These are phyloP conservation scores for Fraxinus americana DNA, from an alignment of 257 asterid species.

Conservation along the genomic window DNA sequence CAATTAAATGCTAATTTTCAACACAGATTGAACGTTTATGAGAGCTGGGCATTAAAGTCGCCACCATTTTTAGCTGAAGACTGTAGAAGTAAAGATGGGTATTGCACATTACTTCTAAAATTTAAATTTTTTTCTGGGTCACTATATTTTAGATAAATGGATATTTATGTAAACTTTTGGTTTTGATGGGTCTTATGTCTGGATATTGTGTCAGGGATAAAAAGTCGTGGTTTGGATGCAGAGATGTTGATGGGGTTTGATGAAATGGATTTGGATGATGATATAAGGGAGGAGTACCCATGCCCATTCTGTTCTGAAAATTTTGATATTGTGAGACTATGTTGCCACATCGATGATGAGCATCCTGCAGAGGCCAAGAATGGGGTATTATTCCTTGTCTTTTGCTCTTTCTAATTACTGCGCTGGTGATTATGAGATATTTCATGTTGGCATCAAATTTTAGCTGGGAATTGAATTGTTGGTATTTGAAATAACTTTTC, in stretches of 20 bases:
- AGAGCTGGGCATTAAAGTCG: slow-evolving; percentile 19
- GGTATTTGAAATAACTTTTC: neutral
- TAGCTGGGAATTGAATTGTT: neutral
- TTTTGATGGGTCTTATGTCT: slow-evolving; percentile 23
- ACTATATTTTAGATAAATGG: neutral
- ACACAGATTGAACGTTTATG: slow-evolving; percentile 22
- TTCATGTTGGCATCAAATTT: neutral
- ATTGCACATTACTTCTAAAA: neutral
- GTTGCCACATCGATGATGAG: slow-evolving; percentile 89
- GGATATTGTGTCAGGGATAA: slow-evolving; percentile 41
- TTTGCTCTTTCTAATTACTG: slow-evolving; percentile 10
- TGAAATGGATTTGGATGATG: slow-evolving; percentile 75
- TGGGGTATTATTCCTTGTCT: slow-evolving; percentile 51
- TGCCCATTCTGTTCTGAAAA: slow-evolving; percentile 83
- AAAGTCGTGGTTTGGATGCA: slow-evolving; percentile 69
- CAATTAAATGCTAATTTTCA: neutral
- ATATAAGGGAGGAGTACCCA: slow-evolving; percentile 68
- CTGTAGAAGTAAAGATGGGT: neutral
- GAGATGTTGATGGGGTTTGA: slow-evolving; percentile 84
- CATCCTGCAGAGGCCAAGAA: slow-evolving; percentile 82
- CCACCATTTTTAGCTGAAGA: neutral
- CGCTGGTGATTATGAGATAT: neutral
- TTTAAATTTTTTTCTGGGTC: neutral
- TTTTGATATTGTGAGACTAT: slow-evolving; percentile 77
- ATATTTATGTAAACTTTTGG: neutral